Conservation (phyloP, 2,329 filamentous ascomycete genomes). For the Penicillium nordicum region DNA sequence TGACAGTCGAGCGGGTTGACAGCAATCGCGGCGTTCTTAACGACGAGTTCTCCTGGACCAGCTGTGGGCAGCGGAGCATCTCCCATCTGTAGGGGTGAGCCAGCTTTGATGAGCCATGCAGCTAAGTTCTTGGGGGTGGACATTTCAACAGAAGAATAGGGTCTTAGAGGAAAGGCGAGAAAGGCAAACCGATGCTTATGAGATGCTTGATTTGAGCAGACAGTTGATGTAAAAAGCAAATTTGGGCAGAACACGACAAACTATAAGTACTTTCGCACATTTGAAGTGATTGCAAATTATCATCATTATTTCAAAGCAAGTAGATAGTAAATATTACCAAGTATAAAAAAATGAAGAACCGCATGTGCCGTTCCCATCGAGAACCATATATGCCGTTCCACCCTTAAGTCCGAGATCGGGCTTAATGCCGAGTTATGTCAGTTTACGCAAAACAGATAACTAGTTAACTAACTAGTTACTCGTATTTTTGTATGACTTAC, state of each 20-base stretch:
- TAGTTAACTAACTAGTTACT: too few species aligned
- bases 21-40: not conserved
- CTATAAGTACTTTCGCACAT: not conserved
- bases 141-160: not conserved
- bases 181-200: not conserved
- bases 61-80: not conserved
- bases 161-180: not conserved
- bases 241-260: not conserved
- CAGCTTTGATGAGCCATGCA: not conserved
- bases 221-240: not conserved
- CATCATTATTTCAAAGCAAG: not conserved
- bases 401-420: too few species aligned
- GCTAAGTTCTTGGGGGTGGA: not conserved
- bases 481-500: too few species aligned
- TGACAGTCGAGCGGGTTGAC: not conserved
- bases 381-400: too few species aligned
- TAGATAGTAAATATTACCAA: not conserved
- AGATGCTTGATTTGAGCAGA: not conserved
- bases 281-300: not conserved
- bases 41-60: not conserved
- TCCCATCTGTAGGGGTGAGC: not conserved
- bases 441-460: too few species aligned
- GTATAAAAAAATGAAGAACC: not conserved
- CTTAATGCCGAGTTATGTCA: too few species aligned
- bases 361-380: too few species aligned